A percentile compares a stretch with the other conserved stretches of the same genome.
Conservation (phyloP, 2,329 filamentous ascomycete genomes). For the Xylariaceae sp. region DNA sequence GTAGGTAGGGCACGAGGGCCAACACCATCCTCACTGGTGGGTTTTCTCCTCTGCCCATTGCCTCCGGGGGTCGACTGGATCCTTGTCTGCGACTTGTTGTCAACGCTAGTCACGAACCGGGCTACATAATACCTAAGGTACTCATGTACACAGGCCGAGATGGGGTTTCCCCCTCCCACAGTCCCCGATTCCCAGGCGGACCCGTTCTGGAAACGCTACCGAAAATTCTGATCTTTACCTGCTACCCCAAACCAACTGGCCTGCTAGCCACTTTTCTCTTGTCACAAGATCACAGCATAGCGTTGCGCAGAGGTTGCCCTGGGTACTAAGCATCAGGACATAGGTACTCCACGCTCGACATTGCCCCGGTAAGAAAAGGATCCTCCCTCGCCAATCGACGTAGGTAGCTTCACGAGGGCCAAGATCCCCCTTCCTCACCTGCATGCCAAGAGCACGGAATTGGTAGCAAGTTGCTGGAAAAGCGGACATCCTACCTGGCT, state of each 20-base stretch:
- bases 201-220: slow-evolving; percentile 23
- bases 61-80: slow-evolving; percentile 22
- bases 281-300: slow-evolving; percentile 18
- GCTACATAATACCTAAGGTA: slow-evolving; percentile 23
- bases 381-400: slow-evolving; percentile 35
- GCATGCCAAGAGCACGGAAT: slow-evolving; percentile 37
- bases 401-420: slow-evolving; percentile 28
- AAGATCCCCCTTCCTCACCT: slow-evolving; percentile 33
- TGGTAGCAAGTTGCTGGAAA: slow-evolving; percentile 28
- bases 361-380: slow-evolving; percentile 35
- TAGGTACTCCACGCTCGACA: slow-evolving; percentile 36
- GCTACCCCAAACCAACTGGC: slow-evolving; percentile 19
- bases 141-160: slow-evolving; percentile 17
- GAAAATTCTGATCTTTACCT: slow-evolving; percentile 24
- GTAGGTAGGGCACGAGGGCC: background rate
- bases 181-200: slow-evolving; percentile 12
- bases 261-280: slow-evolving; percentile 18
- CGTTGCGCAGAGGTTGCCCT: slow-evolving; percentile 30
- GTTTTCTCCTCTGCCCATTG: slow-evolving; percentile 21
- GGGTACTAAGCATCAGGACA: slow-evolving; percentile 40
- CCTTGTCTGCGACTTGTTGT: slow-evolving; percentile 22
- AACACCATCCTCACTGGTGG: slow-evolving; percentile 23
- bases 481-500: slow-evolving; percentile 24
- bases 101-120: slow-evolving; percentile 23
- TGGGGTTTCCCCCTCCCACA: slow-evolving; percentile 15